Evolutionary conservation across 2,329 filamentous ascomycete species (phyloP), one percentile per base, ranked within the genome.

Genomic region (Xenoacremonium recifei): DNA sequence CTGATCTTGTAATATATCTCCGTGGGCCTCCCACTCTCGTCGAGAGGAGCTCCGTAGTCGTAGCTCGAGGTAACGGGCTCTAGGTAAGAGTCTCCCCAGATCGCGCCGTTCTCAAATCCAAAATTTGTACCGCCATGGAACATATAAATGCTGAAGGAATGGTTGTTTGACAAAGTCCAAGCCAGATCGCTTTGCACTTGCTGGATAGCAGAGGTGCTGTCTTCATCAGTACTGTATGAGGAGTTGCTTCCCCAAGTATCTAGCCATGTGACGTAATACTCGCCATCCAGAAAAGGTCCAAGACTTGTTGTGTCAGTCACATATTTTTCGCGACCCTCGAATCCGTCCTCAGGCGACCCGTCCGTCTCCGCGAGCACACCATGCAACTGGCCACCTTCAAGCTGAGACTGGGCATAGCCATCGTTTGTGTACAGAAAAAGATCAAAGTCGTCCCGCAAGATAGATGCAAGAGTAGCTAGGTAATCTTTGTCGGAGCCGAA

Each of bases 101-200:
- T 54, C 2, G 66, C 69, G 6, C 73, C 73, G 49, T 70, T 74
- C 17, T 68, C 58, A 44, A 75, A 72, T 0, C 64, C 74, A 45
- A 69, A 76, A 42, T 75, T 76, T 3, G 72, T 76, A 1, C 73
- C 73, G 4, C 74, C 74, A 46, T 77, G 73, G 45, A 76, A 70
- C 72, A 76, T 76, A 53, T 75, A 76, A 40, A 77, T 51, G 53
- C 66, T 74, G 45, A 77, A 70, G 1, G 70, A 47, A 72, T 27
- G 9, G 35, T 63, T 60, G 32, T 66, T 64, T 19, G 62, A 63
- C 2, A 54, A 51, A 10, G 9, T n/a, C 7, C 9, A 18, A 9
- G 9, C 23, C 13, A 27, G 23, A 27, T 27, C 23, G 13, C 13
- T 27, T 9, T 9, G 9, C 9, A 9, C 9, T 9, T 27, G 9